Base-by-base conservation (phyloP, 2,329 filamentous ascomycete species). In the Penicillium aurantiogriseum region DNA sequence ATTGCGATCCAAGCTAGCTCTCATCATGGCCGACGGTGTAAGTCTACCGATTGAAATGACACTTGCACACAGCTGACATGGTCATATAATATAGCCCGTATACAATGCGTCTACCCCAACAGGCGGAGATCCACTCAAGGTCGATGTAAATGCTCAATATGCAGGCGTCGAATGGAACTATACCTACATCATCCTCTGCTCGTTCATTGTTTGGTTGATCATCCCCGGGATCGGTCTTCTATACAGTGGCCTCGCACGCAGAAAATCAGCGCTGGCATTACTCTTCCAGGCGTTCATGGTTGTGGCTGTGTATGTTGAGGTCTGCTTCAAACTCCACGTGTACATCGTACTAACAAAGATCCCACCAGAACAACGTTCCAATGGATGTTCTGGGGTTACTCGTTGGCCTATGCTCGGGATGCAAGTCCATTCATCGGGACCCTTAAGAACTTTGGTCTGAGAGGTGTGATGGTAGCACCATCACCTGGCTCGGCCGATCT, bases 351-450 rank as follows among this genome's bases (percentile, higher is more conserved):
- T 61, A 15, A 44, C 15, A 27, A 43, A 35, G n/a, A 38, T 29
- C 11, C 8, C 36, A 17, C 6, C 46, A 69, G 69, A n/a, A 76
- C 71, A 13, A 74, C 78, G 2, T 83, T 77, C 31, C 74, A 78
- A 64, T 85, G 82, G 81, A 83, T 87, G 72, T 87, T 87, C 70
- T 88, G 81, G 83, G 86, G 86, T 2, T 88, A 87, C 72, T 83
- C 81, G 0, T 74, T 88, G 8, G 81, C 85, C 25, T 88, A 87
- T 69, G 84, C 83, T 2, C 77, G 83, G 51, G 81, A 82, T 23
- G 85, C 81, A 2, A 81, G 81, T 9, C 77, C 83, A 1, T 88
- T 87, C 71, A 88, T 88, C 62, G 85, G 86, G 19, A 80, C 85
- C 63, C 68, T 88, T 51, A 77, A 77, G 51, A 84, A 86, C 66